Base-by-base conservation (phyloP, 441 rosid genomes). In the Aquilaria agallochum region DNA sequence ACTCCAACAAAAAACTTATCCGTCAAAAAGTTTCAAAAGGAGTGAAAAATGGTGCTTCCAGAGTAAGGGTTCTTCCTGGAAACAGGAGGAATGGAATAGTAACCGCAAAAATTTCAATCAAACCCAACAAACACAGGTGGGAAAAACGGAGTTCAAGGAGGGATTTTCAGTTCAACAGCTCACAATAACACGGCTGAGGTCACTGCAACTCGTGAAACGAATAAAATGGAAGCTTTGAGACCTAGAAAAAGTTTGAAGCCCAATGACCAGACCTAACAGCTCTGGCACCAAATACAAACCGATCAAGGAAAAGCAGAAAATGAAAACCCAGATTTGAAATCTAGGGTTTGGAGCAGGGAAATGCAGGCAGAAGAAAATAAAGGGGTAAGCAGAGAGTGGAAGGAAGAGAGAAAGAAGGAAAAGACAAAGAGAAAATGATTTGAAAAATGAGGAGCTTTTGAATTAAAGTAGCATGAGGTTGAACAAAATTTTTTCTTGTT, bases 261-360 rank as follows among this genome's bases (percentile, higher is more conserved):
- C 45, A 46, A 31, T 13, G 31, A 50, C 49, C 54, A 14, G 13
- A 58, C 40, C 14, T 32, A 45, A 57, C 55, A 48, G 44, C 4
- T 53, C 33, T 55, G 3, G 60, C 60, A 65, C 62, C 54, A 49
- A 33, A 32, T 54, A 32, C 55, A 9, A 64, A 31, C 52, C 32
- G 57, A 47, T 27, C 32, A 63, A 31, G 56, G 44, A 45, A 13
- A 30, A 63, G 67, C 65, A 76, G 40, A 13, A 32, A 63, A 69
- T 63, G 77, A 74, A 74, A 77, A 80, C 83, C 82, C 79, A 83
- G 88, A 86, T 77, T 74, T 66, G 45, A 63, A 80, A 84, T 82
- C 89, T 75, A 80, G 89, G 86, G 82, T 70, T 80, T 69, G 74
- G 83, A 70, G 73, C 66, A 62, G 78, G 51, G 63, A 74, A 74